These are phyloP conservation scores for Plantago elongata DNA, from an alignment of 257 asterid genomes.

Conservation along the genomic window DNA sequence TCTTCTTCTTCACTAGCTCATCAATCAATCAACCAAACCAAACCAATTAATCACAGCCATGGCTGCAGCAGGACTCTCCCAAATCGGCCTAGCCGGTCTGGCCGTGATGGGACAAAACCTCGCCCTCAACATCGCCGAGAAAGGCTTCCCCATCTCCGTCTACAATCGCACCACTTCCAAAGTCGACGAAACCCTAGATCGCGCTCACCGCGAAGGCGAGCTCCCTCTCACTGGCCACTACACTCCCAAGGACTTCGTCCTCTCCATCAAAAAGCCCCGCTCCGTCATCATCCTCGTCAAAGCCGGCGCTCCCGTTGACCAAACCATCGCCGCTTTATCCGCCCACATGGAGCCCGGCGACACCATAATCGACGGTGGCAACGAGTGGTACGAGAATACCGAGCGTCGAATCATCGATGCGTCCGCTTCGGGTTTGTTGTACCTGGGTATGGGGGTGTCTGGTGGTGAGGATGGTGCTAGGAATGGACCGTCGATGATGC, in stretches of 20 bases:
- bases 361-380: constrained; percentile 85
- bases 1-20: not conserved
- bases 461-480: constrained; percentile 96
- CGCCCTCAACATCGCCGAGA: constrained; percentile 85
- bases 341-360: constrained; percentile 90
- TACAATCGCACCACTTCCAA: constrained; percentile 72
- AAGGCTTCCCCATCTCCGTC: constrained; percentile 83
- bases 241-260: constrained; percentile 63
- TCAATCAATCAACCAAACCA: not conserved
- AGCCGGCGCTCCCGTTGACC: constrained; percentile 93
- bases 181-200: constrained; percentile 77
- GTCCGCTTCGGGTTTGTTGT: constrained; percentile 45
- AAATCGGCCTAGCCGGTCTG: constrained; percentile 69
- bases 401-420: constrained; percentile 66
- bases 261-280: constrained; percentile 67
- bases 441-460: constrained; percentile 91
- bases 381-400: constrained; percentile 95
- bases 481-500: constrained; percentile 82
- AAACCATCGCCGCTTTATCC: constrained; percentile 67
- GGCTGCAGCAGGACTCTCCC: constrained; percentile 44
- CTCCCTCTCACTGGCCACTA: constrained; percentile 69
- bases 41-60: constrained; percentile 3
- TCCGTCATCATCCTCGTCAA: constrained; percentile 80
- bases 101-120: constrained; percentile 94
- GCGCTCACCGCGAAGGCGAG: constrained; percentile 69